phyloP scores from a whole-genome alignment of 2,329 filamentous ascomycete species.

The Fusarium sp. region DNA sequence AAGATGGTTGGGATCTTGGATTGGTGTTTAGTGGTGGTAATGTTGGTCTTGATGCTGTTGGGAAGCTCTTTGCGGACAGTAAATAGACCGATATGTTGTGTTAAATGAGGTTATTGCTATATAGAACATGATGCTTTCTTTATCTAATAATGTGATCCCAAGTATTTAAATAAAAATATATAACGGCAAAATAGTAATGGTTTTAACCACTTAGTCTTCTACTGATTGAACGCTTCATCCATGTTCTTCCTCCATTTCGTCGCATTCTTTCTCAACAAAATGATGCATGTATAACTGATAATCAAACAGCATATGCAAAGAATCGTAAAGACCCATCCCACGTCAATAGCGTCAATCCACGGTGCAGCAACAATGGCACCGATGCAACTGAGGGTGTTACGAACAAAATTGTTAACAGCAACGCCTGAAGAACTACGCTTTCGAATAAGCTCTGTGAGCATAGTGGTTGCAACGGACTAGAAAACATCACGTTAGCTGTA shows the following conservation, averaged over 20 bases:
- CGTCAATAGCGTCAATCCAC: constrained; percentile 76
- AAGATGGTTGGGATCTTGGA: constrained; percentile 78
- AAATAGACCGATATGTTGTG: constrained; percentile 7
- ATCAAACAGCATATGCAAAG: constrained; percentile 66
- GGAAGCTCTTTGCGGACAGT: constrained; percentile 59
- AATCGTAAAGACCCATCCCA: constrained; percentile 80
- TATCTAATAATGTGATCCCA: neutral
- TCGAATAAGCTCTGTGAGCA: constrained; percentile 88
- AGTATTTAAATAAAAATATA: neutral
- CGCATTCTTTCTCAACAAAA: constrained; percentile 70
- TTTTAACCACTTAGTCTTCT: neutral
- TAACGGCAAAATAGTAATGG: neutral
- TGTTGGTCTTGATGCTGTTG: constrained; percentile 66
- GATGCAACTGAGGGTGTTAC: constrained; percentile 82
- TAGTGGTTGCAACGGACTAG: constrained; percentile 76
- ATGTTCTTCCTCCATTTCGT: constrained; percentile 73
- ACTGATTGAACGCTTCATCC: constrained; percentile 62
- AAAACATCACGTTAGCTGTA: constrained; percentile 16
- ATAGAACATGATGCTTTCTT: neutral
- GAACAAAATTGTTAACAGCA: constrained; percentile 83
- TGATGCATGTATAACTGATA: constrained; percentile 69
- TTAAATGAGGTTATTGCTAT: neutral
- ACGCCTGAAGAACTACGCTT: constrained; percentile 77
- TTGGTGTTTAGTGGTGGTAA: constrained; percentile 73
- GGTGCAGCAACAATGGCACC: constrained; percentile 78